Base-by-base conservation (phyloP, 2,329 filamentous ascomycete species). In the Paraphoma chrysanthemicola region DNA sequence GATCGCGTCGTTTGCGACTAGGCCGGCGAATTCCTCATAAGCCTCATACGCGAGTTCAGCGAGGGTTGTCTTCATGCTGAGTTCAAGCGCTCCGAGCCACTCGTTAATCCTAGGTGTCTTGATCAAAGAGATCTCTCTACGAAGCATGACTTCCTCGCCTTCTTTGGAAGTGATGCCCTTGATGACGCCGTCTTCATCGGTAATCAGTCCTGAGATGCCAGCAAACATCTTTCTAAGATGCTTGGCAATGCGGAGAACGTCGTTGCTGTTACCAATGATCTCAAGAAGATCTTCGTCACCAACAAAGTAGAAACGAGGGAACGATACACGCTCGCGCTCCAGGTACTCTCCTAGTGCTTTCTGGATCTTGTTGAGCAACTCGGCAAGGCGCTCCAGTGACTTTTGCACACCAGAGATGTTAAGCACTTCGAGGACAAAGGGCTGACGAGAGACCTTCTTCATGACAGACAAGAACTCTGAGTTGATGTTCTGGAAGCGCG, bases 161-260 rank as follows among this genome's bases (percentile, higher is more conserved):
- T 99, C 96, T 73, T 97, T 97, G 0, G 95, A 99, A 2, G 90
- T 95, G 69, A 98, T 94, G 6, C 93, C 94, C 28, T 90, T 89
- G 62, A 99, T 98, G 60, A 92, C 88, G 28, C 88, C 87, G 68
- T 97, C 91, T 52, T 98, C 93, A 64, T 96, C 92, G 82, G 97
- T 94, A 42, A 93, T 83, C 36, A 99, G 85, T 3, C 95, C 95
- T 4, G 90, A 94, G 46, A 99, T 84, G 60, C 95, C 95, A 62
- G 96, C 95, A 82, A 99, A 99, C 95, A 99, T 99, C 83, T 99
- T 99, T 77, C 96, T 94, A 82, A 99, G 93, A 81, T 99, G 96
- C 77, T 99, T 99, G 41, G 95, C 92, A 65, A 99, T 96, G 52
- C 95, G 93, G 58, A 95, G 81, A 9, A 94, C 97, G 72, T 99